Conservation (phyloP, 345 rosid species). For the Ricinus communis region DNA sequence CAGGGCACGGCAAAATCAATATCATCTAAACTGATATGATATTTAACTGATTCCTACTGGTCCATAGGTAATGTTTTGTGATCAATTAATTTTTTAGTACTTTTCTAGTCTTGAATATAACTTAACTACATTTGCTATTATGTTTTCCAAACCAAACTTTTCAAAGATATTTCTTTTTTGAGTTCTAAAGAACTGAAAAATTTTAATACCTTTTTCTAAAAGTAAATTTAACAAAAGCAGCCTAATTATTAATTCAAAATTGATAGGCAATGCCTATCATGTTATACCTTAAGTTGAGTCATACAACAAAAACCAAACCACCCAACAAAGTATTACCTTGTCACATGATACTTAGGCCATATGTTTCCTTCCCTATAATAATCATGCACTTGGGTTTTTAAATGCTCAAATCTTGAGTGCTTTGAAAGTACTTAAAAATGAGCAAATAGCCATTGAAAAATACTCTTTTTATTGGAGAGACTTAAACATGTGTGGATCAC, state of each 20-base stretch:
- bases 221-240: too few species aligned
- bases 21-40: not conserved
- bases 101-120: too few species aligned
- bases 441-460: not conserved
- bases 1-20: not conserved
- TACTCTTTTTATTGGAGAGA: not conserved
- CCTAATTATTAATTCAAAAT: not conserved
- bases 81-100: too few species aligned
- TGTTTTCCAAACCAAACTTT: too few species aligned
- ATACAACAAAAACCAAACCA: not conserved
- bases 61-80: not conserved
- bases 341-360: not conserved
- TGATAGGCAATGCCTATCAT: not conserved
- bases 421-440: not conserved
- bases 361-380: conserved; percentile 3
- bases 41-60: not conserved
- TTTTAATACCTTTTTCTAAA: too few species aligned
- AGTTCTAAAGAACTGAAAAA: too few species aligned
- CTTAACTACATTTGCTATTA: too few species aligned
- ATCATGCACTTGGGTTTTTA: not conserved
- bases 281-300: not conserved
- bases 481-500: not conserved
- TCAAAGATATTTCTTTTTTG: too few species aligned
- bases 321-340: not conserved
- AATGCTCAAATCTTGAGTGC: not conserved